Evolutionary conservation across 768 basidiomycete species (phyloP), one percentile per base, ranked within the genome.

Genomic region (Rhizopogon roseolus): DNA sequence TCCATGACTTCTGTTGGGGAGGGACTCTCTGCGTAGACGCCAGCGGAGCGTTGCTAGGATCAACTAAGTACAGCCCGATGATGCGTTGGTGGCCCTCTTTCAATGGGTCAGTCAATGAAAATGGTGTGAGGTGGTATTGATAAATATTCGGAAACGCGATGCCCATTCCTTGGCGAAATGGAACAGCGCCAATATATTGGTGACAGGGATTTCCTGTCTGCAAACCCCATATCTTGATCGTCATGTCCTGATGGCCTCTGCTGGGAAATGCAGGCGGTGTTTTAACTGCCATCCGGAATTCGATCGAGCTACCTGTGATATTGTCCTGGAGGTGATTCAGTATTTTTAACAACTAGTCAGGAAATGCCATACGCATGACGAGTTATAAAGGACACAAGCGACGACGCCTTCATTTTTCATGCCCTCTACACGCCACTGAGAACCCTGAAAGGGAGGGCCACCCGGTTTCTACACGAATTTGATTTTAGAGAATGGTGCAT

Each of bases 81-180:
- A 78, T 62, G 11, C 67, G 77, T 28, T 77, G 64, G 42, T 71
- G 71, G 1, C 81, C 82, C 9, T 70, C 67, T 51, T 68, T 71
- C 6, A 66, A 59, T 0, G 69, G 62, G 62, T 83, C 76, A 5
- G 57, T 55, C 9, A 81, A 72, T 8, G 62, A 49, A 50, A 80
- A 74, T 1, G 72, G 58, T 0, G 74, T 67, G 34, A 74, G 67
- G 8, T 64, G 62, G 52, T 79, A 70, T 59, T 83, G 82, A 64
- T 81, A 82, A 40, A 81, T 75, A 62, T 84, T 84, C 14, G 82
- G 82, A 56, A 79, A 82, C 38, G 73, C 73, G 38, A 82, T 59
- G 36, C 66, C 69, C 34, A 78, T 64, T 6, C 74, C 76, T 14
- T 59, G 46, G 1, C 55, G 63, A 17, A 79, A 64, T 2, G 69